Evolutionary conservation across 768 basidiomycete species (phyloP), one percentile per base, ranked within the genome.

Genomic region (Macrolepiota dolichaula): DNA sequence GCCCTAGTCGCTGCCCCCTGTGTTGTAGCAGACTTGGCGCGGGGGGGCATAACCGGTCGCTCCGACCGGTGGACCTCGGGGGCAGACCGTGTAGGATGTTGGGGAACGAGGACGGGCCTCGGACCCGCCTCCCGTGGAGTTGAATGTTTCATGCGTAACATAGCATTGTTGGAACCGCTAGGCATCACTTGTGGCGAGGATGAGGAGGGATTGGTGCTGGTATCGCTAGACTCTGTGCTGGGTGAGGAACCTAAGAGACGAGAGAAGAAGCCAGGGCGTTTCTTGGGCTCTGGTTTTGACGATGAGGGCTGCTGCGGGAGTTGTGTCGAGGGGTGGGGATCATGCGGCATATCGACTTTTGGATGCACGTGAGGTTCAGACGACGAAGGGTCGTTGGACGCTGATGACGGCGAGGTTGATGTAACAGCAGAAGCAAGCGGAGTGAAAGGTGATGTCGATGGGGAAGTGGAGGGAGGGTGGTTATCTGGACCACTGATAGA

Each of bases 21-120:
- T 32, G 65, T 67, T 13, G 64, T 64, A 27, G 70, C 61, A 24
- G 69, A 64, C 36, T 68, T 70, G 37, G 66, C 63, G 37, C 70
- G 69, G 37, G 64, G 67, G 51, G 68, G 63, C 42, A 66, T 57
- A 19, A 44, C 51, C 22, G 71, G 72, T 53, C 68, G 65, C 7
- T 57, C 65, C 32, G 61, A 24, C 62, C 46, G 44, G 52, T 51
- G 38, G 64, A 55, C 9, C 32, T 60, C 59, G 22, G 51, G 59
- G 10, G 59, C 27, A 46, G 52, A 54, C 9, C 52, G 42, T 32
- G 59, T 15, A 7, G 29, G 35, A n/a, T 29, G 53, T n/a, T 44
- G 58, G 19, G 51, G 38, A 52, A 52, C 17, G 17, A 44, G 40
- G 32, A 38, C 22, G 22, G 47, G 19, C 46, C 19, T 49, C 35